These are phyloP conservation scores for Hanseniaspora clermontiae DNA, from an alignment of 805 yeast genomes.

Conservation along the genomic window DNA sequence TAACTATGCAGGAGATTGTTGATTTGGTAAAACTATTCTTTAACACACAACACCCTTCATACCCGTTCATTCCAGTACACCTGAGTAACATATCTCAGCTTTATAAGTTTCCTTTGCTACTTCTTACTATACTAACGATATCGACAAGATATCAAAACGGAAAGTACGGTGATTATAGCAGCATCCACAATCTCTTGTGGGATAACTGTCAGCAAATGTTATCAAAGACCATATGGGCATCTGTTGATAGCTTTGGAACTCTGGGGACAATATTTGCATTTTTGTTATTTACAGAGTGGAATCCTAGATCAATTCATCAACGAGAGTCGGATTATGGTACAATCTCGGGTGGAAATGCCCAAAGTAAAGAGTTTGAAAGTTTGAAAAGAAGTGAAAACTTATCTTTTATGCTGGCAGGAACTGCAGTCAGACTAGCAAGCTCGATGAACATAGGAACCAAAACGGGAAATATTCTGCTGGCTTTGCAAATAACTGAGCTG, in stretches of 20 bases:
- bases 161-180: slow-evolving; percentile 30
- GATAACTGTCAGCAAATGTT: slow-evolving; percentile 66
- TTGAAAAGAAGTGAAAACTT: slow-evolving; percentile 76
- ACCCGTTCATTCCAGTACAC: slow-evolving; percentile 72
- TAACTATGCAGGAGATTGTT: slow-evolving; percentile 52
- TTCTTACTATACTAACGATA: slow-evolving; percentile 71
- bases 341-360: slow-evolving; percentile 12
- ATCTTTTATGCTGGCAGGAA: slow-evolving; percentile 90
- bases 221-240: slow-evolving; percentile 82
- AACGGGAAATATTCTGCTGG: slow-evolving; percentile 61
- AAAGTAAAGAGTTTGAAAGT: slow-evolving; percentile 52
- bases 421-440: slow-evolving; percentile 75
- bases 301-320: slow-evolving; percentile 87
- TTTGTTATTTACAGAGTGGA: slow-evolving; percentile 83
- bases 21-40: slow-evolving; percentile 50
- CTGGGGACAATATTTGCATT: slow-evolving; percentile 80
- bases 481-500: slow-evolving; percentile 75
- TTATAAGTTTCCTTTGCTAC: slow-evolving; percentile 65
- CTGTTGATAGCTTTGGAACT: slow-evolving; percentile 71
- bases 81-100: slow-evolving; percentile 52
- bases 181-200: slow-evolving; percentile 73
- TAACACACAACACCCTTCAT: slow-evolving; percentile 73
- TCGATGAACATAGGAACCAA: slow-evolving; percentile 71
- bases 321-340: slow-evolving; percentile 76
- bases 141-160: slow-evolving; percentile 64